A percentile compares a stretch with the other conserved stretches of the same genome.
Evolutionary conservation across 2,329 filamentous ascomycete species (phyloP).

Genomic region (Whalleya microplaca): DNA sequence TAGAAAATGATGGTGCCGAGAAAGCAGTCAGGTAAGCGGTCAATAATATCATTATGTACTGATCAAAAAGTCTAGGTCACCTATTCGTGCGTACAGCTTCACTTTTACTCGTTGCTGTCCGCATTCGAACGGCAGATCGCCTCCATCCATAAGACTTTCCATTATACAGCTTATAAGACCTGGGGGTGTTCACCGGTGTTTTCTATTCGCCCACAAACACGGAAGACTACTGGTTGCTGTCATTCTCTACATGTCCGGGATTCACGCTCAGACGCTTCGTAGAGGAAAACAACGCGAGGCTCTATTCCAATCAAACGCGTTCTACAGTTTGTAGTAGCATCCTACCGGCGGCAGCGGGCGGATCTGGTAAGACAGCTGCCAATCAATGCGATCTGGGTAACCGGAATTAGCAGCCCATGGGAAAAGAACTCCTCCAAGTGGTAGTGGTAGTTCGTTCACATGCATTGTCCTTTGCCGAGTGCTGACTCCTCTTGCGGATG

Average conservation of each 20-base stretch:
- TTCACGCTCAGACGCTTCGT: neutral
- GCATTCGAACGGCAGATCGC: neutral
- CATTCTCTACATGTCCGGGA: neutral
- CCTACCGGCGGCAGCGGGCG: neutral
- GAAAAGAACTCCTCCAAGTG: too few species aligned
- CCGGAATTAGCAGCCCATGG: too few species aligned
- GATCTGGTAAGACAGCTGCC: neutral
- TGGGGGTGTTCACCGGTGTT: neutral
- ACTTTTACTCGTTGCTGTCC: neutral
- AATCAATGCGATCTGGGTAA: neutral
- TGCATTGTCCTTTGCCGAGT: too few species aligned
- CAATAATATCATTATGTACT: too few species aligned
- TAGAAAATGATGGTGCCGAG: neutral
- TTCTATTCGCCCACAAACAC: neutral
- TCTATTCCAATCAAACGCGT: neutral
- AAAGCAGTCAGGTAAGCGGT: neutral
- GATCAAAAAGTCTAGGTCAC: too few species aligned
- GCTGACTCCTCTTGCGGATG: too few species aligned
- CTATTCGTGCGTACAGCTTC: too few species aligned
- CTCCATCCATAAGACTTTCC: neutral
- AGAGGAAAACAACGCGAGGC: neutral
- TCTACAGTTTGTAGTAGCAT: neutral
- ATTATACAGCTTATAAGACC: neutral
- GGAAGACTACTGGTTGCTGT: neutral
- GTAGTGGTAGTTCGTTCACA: too few species aligned